phyloP scores from a whole-genome alignment of 306 rosid species.

The Inga leiocalycina region DNA sequence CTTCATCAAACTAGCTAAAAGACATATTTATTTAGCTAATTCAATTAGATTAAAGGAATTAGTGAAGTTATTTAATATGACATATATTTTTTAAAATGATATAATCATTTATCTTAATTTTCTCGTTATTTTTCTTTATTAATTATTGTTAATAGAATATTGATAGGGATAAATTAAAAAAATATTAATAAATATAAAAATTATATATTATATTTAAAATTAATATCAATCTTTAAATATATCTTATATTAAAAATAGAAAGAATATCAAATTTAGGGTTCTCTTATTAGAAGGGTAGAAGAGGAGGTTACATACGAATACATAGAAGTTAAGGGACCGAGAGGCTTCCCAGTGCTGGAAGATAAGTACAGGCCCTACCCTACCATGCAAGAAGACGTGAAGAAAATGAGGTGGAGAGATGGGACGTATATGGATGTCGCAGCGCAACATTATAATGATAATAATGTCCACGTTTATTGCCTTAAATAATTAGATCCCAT shows the following conservation, averaged over 20 bases:
- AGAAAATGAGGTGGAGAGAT: not conserved
- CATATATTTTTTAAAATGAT: no score
- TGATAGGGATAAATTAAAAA: no score
- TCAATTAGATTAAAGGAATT: no score
- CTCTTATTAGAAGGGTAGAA: not conserved
- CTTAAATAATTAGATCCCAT: not conserved
- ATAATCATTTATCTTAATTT: no score
- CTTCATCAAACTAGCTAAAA: no score
- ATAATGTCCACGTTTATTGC: not conserved
- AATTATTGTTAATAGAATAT: no score
- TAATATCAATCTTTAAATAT: rapidly evolving
- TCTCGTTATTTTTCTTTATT: rapidly evolving
- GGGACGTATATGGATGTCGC: not conserved
- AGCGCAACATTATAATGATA: not conserved
- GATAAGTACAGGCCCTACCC: constrained; percentile 2
- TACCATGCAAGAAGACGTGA: not conserved
- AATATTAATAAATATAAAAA: no score
- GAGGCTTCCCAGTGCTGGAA: not conserved
- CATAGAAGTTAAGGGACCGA: not conserved
- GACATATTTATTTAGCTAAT: no score
- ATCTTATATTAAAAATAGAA: no score
- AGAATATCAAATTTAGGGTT: not conserved
- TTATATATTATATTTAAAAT: no score
- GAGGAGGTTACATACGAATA: not conserved
- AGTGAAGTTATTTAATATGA: no score